Base-by-base conservation (phyloP, 2,329 filamentous ascomycete genomes). In the Epichloe glyceriae region DNA sequence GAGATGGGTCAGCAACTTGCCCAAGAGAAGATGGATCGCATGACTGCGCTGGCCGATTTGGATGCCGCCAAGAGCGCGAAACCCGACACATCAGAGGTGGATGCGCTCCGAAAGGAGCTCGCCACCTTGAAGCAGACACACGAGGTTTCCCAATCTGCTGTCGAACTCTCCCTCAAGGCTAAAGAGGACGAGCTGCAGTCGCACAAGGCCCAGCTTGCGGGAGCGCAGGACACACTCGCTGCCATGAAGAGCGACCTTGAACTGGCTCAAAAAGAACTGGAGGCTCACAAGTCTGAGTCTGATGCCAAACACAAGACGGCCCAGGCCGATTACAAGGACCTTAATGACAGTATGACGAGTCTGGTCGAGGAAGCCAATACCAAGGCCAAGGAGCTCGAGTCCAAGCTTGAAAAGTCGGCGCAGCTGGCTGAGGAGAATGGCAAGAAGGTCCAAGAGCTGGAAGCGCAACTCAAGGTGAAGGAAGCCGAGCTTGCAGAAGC, bases 401-500 rank as follows among this genome's bases (percentile, higher is more conserved):
- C 71, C 51, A 70, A 73, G 65, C 66, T 77, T 44, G 68, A 73
- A 14, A 71, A 71, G 37, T 62, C 74, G 50, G 66, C 64, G 12
- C 63, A 67, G 56, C 68, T 73, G 60, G 63, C 75, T 1, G 69
- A 72, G 54, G 73, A 78, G 52, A 69, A 68, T 50, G 68, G 69
- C 54, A 73, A 67, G 64, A 73, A 69, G 64, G 60, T 72, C 33
- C 71, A 72, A 50, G 71, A 77, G 57, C 61, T 75, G 60, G 70
- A 75, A 56, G 75, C 76, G 37, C 75, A 76, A 60, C 67, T 79
- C 56, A 80, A 77, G 67, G 76, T 83, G 49, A 81, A 78, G 68
- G 78, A 83, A 41, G 79, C 79, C 40, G 79, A 83, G 64, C 69
- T 83, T 59, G 76, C 73, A 15, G 80, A 83, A 63, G 78, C 73